These are phyloP conservation scores for Diutina neorugosa DNA, from an alignment of 1,139 yeast species.

Conservation along the genomic window DNA sequence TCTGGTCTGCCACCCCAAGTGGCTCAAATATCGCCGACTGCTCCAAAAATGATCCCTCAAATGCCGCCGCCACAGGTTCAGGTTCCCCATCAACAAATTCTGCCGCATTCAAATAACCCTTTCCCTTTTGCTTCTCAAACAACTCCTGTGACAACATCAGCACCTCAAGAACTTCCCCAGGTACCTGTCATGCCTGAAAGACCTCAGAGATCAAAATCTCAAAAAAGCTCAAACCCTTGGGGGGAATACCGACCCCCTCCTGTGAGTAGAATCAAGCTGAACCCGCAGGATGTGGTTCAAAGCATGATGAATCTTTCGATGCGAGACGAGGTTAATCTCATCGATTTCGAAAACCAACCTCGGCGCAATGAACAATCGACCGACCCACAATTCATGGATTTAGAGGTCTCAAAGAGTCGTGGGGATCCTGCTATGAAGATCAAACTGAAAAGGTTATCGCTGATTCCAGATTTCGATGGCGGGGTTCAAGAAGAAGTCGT, in stretches of 20 bases:
- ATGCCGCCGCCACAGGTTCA: not conserved
- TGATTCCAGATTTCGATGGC: not conserved
- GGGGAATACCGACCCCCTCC: constrained; percentile 11
- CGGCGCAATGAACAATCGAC: not conserved
- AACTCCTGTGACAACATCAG: not conserved
- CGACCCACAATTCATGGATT: not conserved
- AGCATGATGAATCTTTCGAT: constrained; percentile 6
- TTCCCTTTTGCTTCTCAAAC: constrained; percentile 1
- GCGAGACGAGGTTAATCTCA: constrained; percentile 1
- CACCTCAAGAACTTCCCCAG: not conserved
- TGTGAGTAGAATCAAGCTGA: constrained; percentile 3
- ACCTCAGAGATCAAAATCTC: constrained; percentile 7
- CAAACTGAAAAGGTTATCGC: constrained; percentile 17
- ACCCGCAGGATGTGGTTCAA: constrained; percentile 4
- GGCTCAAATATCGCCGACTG: not conserved
- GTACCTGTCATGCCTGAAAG: not conserved
- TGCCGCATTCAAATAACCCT: constrained; percentile 3
- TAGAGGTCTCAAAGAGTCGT: not conserved
- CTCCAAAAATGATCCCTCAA: not conserved
- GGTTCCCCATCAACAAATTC: not conserved
- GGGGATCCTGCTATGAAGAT: constrained; percentile 9
- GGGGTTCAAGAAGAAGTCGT: constrained; percentile 26
- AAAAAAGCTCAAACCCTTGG: constrained; percentile 16
- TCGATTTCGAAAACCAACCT: constrained; percentile 8
- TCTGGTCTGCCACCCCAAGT: not conserved